A percentile compares a stretch with the other conserved stretches of the same genome.
Conservation (phyloP, 1,284 basidiomycete species). For the Ustilago lituana region DNA sequence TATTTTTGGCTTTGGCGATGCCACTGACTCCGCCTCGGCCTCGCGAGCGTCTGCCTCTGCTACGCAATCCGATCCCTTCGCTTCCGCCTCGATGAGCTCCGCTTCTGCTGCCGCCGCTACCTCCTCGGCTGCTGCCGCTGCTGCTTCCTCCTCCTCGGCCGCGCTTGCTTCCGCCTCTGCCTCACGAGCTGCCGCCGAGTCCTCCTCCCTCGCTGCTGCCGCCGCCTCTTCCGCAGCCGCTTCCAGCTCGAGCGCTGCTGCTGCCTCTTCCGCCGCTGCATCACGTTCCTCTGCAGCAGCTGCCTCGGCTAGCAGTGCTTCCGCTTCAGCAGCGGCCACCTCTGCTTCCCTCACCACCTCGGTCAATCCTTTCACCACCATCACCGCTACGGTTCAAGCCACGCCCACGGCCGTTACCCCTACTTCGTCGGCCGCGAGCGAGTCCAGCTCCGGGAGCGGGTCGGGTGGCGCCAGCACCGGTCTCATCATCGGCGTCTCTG, state of each 20-base stretch:
- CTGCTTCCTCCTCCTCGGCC: conserved; percentile 13
- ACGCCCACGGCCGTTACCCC: conserved; percentile 8
- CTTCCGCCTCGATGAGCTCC: conserved; percentile 8
- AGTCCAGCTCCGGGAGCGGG: conserved; percentile 4
- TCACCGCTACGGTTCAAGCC: conserved; percentile 19
- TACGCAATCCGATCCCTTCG: conserved; percentile 9
- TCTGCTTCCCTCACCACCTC: conserved; percentile 20
- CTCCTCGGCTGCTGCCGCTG: conserved; percentile 27
- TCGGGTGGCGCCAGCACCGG: conserved; percentile 42
- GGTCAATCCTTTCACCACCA: conserved; percentile 26
- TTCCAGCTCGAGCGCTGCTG: conserved; percentile 20
- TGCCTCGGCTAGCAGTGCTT: conserved; percentile 24
- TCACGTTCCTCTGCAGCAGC: conserved; percentile 19
- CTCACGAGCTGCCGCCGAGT: conserved; percentile 24
- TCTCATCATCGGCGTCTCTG: conserved; percentile 63
- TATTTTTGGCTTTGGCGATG: neutral
- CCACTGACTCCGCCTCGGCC: conserved; percentile 16
- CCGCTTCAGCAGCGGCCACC: conserved; percentile 12
- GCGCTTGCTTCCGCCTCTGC: conserved; percentile 30
- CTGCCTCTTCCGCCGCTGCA: conserved; percentile 14
- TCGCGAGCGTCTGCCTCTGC: neutral
- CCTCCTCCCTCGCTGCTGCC: conserved; percentile 27
- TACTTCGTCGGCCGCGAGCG: conserved; percentile 5
- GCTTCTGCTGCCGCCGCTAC: conserved; percentile 25
- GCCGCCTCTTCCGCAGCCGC: conserved; percentile 29